phyloP scores from a whole-genome alignment of 805 yeast genomes.

The Starmerella geochares region DNA sequence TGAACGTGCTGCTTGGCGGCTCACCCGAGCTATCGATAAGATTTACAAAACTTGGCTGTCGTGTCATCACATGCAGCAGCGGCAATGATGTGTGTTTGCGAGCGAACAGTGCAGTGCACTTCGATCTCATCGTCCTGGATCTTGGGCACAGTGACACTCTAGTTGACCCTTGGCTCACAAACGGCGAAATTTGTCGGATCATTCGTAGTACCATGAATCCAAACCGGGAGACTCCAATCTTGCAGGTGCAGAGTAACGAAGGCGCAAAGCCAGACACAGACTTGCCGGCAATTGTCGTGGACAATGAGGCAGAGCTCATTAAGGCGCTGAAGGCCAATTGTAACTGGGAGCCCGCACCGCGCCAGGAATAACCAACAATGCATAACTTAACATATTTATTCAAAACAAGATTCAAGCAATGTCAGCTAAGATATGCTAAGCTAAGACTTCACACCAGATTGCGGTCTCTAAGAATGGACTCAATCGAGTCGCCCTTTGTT shows the following conservation, averaged over 20 bases:
- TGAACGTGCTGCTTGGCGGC: slow-evolving; percentile 65
- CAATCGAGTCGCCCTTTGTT: background rate
- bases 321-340: slow-evolving; percentile 30
- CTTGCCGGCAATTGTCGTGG: slow-evolving; percentile 41
- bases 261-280: slow-evolving; percentile 25
- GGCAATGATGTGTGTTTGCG: slow-evolving; percentile 53
- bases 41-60: slow-evolving; percentile 63
- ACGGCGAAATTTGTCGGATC: slow-evolving; percentile 29
- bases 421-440: no score
- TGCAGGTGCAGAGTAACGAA: slow-evolving; percentile 48
- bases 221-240: slow-evolving; percentile 67
- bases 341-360: slow-evolving; percentile 25
- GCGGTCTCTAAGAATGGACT: slow-evolving; percentile 9
- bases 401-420: background rate
- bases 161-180: slow-evolving; percentile 12
- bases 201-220: slow-evolving; percentile 67
- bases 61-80: slow-evolving; percentile 62
- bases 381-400: background rate
- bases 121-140: slow-evolving; percentile 70
- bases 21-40: slow-evolving; percentile 55
- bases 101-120: slow-evolving; percentile 62
- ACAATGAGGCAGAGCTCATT: slow-evolving; percentile 31
- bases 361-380: background rate
- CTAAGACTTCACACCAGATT: no score
- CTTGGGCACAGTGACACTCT: background rate